phyloP scores from a whole-genome alignment of 2,329 filamentous ascomycete genomes.

The Neofusicoccum ribis region DNA sequence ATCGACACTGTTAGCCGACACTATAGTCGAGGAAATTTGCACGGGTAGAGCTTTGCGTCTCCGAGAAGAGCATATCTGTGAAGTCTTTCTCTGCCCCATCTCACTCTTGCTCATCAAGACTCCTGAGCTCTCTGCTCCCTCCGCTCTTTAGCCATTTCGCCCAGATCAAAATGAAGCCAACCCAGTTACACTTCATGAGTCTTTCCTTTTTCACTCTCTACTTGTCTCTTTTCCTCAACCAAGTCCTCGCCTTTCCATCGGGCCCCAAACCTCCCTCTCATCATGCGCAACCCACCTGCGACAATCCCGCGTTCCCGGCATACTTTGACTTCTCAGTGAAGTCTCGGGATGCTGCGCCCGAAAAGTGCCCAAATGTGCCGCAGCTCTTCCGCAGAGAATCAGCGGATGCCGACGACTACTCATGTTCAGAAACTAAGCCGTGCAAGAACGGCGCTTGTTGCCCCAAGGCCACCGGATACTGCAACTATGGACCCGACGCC shows the following conservation, averaged over 20 bases:
- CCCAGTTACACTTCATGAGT: background rate
- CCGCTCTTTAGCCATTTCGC: background rate
- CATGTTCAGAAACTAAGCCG: background rate
- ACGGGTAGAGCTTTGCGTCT: too few relatives aligned
- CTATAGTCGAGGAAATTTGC: too few relatives aligned
- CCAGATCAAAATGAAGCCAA: background rate
- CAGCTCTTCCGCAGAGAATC: background rate
- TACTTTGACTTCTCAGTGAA: background rate
- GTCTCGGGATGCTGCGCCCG: background rate
- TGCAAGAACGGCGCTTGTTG: slow-evolving; percentile 17
- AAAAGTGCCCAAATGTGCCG: background rate
- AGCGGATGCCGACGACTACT: background rate
- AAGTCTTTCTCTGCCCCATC: background rate
- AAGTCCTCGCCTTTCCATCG: background rate
- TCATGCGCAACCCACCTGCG: background rate
- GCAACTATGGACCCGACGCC: background rate
- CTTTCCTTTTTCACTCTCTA: background rate
- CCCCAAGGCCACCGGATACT: background rate
- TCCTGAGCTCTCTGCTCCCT: background rate
- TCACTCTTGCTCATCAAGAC: background rate
- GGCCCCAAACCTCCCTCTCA: background rate
- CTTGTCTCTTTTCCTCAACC: background rate
- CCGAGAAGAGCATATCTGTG: too few relatives aligned
- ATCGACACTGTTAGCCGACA: too few relatives aligned
- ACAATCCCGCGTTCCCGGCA: background rate